Evolutionary conservation across 1,284 basidiomycete species (phyloP).

Genomic region (Pterula multifida): DNA sequence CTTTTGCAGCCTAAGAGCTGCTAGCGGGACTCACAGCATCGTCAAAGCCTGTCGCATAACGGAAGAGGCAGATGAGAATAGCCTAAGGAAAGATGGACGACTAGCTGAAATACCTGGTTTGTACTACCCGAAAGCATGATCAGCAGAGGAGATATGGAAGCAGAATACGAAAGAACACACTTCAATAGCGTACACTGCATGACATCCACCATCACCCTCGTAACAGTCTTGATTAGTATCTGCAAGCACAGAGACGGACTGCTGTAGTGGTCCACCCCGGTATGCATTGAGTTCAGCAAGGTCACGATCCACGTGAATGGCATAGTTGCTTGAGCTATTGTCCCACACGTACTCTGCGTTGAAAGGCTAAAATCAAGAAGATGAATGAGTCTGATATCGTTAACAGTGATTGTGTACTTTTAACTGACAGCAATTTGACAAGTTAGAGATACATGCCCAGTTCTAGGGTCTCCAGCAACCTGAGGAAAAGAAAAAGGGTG

Average conservation of each 20-base stretch:
- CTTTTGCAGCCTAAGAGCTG: too few relatives aligned
- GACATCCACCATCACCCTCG: slow-evolving; percentile 23
- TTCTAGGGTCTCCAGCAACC: slow-evolving; percentile 30
- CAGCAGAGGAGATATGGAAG: neutral
- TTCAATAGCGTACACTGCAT: neutral
- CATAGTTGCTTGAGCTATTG: slow-evolving; percentile 24
- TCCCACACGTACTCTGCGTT: slow-evolving; percentile 26
- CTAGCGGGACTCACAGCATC: neutral
- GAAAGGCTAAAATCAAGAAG: slow-evolving; percentile 28
- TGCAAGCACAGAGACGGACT: slow-evolving; percentile 15
- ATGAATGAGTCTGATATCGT: slow-evolving; percentile 2
- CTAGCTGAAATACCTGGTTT: neutral
- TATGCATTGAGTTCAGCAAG: slow-evolving; percentile 19
- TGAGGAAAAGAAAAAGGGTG: slow-evolving; percentile 18
- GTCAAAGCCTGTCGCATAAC: too few relatives aligned
- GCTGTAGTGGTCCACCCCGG: slow-evolving; percentile 24
- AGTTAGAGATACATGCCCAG: slow-evolving; percentile 49
- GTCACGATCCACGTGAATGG: slow-evolving; percentile 7
- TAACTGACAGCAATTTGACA: slow-evolving; percentile 52
- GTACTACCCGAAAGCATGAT: neutral
- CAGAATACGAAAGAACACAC: neutral
- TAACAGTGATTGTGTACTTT: neutral
- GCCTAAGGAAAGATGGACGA: neutral
- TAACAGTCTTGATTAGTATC: slow-evolving; percentile 12
- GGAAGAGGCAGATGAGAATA: too few relatives aligned